Evolutionary conservation across 2,329 filamentous ascomycete genomes (phyloP).

Genomic region (Colletotrichum nymphaeae): DNA sequence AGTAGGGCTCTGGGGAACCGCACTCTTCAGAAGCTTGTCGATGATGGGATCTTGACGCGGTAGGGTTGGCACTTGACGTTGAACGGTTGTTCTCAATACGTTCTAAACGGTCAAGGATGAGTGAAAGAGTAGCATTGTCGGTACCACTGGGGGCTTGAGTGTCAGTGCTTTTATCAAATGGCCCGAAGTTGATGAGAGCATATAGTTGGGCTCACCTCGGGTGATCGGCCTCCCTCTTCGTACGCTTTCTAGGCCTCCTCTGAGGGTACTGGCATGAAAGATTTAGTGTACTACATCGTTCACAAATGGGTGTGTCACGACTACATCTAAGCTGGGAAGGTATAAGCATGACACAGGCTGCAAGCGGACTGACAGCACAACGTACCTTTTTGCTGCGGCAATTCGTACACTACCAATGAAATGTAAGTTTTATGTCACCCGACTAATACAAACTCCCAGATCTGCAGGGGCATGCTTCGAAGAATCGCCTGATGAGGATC

Average conservation of each 20-base stretch:
- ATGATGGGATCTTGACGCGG: slow-evolving; percentile 1
- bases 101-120: slow-evolving; percentile 44
- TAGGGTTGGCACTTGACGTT: slow-evolving; percentile 11
- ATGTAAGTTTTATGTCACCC: not conserved
- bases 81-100: slow-evolving; percentile 40
- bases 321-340: slow-evolving; percentile 42
- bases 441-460: not conserved
- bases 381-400: slow-evolving; percentile 28
- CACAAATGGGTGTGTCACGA: slow-evolving; percentile 42
- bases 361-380: too few species aligned
- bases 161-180: not conserved
- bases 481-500: slow-evolving; percentile 16
- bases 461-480: not conserved
- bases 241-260: slow-evolving; percentile 39
- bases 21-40: not conserved
- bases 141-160: not conserved
- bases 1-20: not conserved
- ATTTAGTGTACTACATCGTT: slow-evolving; percentile 41
- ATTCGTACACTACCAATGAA: slow-evolving; percentile 14
- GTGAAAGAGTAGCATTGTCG: slow-evolving; percentile 37
- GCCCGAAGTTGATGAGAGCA: not conserved
- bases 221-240: slow-evolving; percentile 32
- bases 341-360: not conserved
- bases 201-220: slow-evolving; percentile 34
- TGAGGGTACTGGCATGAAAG: slow-evolving; percentile 43